These are phyloP conservation scores for Moesziomyces antarcticus DNA, from an alignment of 1,284 basidiomycete genomes.

Conservation along the genomic window DNA sequence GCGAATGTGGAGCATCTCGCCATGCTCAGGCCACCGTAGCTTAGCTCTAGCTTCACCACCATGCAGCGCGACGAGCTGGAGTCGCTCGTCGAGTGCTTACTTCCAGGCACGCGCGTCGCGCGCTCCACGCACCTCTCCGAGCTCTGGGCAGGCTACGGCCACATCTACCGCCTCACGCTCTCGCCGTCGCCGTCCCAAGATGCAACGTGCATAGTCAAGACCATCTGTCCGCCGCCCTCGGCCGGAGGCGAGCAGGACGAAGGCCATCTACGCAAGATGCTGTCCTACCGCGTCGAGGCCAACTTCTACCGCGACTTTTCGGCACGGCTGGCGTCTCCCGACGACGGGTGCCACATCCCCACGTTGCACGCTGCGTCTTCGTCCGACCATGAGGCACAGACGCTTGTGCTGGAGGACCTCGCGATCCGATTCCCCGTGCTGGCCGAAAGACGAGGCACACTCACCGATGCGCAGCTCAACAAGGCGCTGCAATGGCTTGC, in stretches of 20 bases:
- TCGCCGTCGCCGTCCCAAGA: neutral
- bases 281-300: slow-evolving; percentile 43
- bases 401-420: slow-evolving; percentile 26
- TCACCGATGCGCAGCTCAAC: slow-evolving; percentile 16
- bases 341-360: slow-evolving; percentile 13
- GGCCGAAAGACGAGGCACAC: slow-evolving; percentile 25
- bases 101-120: slow-evolving; percentile 12
- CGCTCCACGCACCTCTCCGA: slow-evolving; percentile 19
- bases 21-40: neutral
- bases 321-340: neutral
- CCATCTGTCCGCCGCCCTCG: slow-evolving; percentile 15
- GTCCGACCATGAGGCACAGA: neutral
- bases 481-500: slow-evolving; percentile 40
- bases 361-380: slow-evolving; percentile 8
- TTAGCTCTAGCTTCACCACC: neutral
- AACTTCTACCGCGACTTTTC: slow-evolving; percentile 45
- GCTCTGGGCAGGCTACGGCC: slow-evolving; percentile 51
- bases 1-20: neutral
- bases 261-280: slow-evolving; percentile 44
- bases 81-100: slow-evolving; percentile 4
- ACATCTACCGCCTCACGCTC: slow-evolving; percentile 34
- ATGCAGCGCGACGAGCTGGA: slow-evolving; percentile 17
- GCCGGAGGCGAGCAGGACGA: slow-evolving; percentile 22
- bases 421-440: slow-evolving; percentile 13
- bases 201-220: slow-evolving; percentile 33